Evolutionary conservation across 2,329 filamentous ascomycete genomes (phyloP).

Genomic region (Penicillium decumbens): DNA sequence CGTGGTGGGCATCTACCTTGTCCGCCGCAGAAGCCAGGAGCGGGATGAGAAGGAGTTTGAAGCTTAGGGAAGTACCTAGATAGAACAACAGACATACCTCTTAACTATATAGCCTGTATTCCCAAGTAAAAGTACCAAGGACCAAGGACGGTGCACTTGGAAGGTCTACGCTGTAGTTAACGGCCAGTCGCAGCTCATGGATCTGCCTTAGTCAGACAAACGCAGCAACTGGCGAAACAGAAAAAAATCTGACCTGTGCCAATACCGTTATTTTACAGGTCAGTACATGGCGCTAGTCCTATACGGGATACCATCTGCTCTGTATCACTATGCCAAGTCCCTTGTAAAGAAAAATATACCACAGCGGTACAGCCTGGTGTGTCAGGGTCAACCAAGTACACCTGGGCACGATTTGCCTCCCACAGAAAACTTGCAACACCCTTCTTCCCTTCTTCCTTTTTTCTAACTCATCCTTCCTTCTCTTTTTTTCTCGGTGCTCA

Average conservation of each 20-base stretch:
- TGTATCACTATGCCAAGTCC: neutral
- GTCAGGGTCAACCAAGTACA: neutral
- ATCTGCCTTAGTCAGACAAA: constrained; percentile 1
- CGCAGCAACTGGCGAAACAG: constrained; percentile 15
- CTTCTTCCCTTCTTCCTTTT: constrained; percentile 24
- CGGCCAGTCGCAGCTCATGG: constrained; percentile 4
- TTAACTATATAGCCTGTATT: neutral
- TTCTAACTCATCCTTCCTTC: constrained; percentile 25
- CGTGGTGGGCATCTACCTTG: constrained; percentile 18
- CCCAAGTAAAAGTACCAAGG: neutral
- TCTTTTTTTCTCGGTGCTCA: constrained; percentile 26
- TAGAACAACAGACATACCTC: neutral
- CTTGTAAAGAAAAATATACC: neutral
- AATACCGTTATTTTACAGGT: constrained; percentile 5
- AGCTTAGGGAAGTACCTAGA: constrained; percentile 3
- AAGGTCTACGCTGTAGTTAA: neutral
- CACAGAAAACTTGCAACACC: constrained; percentile 20
- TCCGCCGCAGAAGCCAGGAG: constrained; percentile 17
- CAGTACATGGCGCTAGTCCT: neutral
- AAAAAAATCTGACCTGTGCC: constrained; percentile 14
- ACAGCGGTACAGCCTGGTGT: neutral
- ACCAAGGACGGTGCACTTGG: neutral
- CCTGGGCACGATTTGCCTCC: constrained; percentile 27
- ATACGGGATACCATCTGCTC: neutral
- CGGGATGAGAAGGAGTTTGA: constrained; percentile 15